Conservation (phyloP, 2,329 filamentous ascomycete genomes). For the Arthrinium phaeospermum region DNA sequence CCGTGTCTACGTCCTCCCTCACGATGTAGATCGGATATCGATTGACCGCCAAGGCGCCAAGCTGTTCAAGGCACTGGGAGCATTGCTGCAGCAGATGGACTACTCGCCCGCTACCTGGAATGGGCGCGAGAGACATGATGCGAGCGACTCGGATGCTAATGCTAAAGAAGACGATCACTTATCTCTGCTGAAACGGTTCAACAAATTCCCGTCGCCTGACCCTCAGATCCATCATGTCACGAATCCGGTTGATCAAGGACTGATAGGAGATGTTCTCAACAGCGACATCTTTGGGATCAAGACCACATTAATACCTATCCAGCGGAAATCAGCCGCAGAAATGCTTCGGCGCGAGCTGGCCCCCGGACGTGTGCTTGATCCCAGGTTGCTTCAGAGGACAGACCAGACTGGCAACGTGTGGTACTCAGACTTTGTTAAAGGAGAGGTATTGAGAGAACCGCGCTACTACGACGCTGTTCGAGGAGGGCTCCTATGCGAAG, state of each 20-base stretch:
- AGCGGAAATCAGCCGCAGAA: slow-evolving; percentile 76
- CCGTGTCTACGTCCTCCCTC: slow-evolving; percentile 68
- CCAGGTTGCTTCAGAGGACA: slow-evolving; percentile 65
- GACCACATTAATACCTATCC: slow-evolving; percentile 76
- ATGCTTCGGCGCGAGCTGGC: slow-evolving; percentile 84
- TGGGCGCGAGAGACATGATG: slow-evolving; percentile 38
- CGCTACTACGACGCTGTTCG: slow-evolving; percentile 74
- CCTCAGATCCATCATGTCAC: slow-evolving; percentile 57
- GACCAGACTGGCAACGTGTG: slow-evolving; percentile 68
- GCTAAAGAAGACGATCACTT: slow-evolving; percentile 42
- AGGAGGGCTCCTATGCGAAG: slow-evolving; percentile 81
- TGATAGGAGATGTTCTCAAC: slow-evolving; percentile 61
- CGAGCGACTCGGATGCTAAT: not conserved
- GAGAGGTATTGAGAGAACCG: slow-evolving; percentile 67
- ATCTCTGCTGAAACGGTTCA: slow-evolving; percentile 75
- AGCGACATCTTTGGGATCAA: slow-evolving; percentile 61
- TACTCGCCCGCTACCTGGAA: slow-evolving; percentile 62
- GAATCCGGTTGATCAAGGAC: slow-evolving; percentile 56
- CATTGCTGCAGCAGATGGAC: slow-evolving; percentile 60
- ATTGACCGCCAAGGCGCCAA: slow-evolving; percentile 55
- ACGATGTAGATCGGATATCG: slow-evolving; percentile 63
- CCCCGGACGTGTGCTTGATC: slow-evolving; percentile 71
- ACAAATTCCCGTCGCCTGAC: slow-evolving; percentile 71
- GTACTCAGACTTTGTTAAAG: slow-evolving; percentile 73
- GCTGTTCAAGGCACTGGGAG: slow-evolving; percentile 52